Percentiles rank a stretch among this genome's conserved stretches.
Conservation (phyloP, 2,329 filamentous ascomycete species). For the Fusarium algeriense region DNA sequence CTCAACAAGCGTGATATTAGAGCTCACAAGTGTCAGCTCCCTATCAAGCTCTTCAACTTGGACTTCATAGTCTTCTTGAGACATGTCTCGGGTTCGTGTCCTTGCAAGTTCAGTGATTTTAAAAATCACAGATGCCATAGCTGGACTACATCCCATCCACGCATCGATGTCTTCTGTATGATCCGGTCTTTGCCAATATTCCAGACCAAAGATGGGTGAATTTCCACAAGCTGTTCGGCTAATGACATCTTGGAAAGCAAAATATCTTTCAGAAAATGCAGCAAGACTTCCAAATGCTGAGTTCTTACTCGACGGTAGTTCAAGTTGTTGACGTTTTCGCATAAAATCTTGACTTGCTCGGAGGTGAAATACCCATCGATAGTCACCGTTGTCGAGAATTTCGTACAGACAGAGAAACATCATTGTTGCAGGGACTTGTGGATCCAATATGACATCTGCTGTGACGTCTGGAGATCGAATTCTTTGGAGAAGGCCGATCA, state of each 20-base stretch:
- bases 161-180: constrained; percentile 48
- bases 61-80: not conserved
- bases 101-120: constrained; percentile 61
- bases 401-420: constrained; percentile 45
- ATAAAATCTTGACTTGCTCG: constrained; percentile 62
- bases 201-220: constrained; percentile 58
- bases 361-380: constrained; percentile 61
- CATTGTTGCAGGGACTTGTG: constrained; percentile 41
- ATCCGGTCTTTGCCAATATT: constrained; percentile 57
- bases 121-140: constrained; percentile 60
- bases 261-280: constrained; percentile 59
- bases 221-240: constrained; percentile 63
- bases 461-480: constrained; percentile 26
- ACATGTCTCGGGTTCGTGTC: constrained; percentile 30
- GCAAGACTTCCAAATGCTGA: constrained; percentile 18
- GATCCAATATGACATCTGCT: constrained; percentile 33
- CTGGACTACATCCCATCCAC: constrained; percentile 64
- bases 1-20: not conserved
- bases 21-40: constrained; percentile 3
- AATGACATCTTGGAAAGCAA: constrained; percentile 65
- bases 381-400: constrained; percentile 40
- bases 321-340: constrained; percentile 50
- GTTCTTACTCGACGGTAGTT: constrained; percentile 22
- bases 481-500: not conserved
- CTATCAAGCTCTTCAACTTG: constrained; percentile 18